Evolutionary conservation across 1,284 basidiomycete species (phyloP), one percentile per base, ranked within the genome.

Genomic region (Pseudozyma thailandica): DNA sequence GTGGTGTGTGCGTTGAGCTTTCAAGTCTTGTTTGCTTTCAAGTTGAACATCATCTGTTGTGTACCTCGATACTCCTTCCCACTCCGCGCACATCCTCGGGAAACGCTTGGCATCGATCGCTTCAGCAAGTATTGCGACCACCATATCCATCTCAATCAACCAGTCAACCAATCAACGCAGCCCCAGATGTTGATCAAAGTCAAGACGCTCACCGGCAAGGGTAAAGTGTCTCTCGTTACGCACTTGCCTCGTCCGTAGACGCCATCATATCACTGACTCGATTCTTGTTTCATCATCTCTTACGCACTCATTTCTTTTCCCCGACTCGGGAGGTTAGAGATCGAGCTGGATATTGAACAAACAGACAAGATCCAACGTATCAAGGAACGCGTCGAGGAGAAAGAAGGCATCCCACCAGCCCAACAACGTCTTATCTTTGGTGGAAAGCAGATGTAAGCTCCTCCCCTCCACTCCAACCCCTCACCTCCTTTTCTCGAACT

Each of bases 311-410:
- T 50, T 21, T 9, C 12, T 5, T 16, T 38, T 13, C n/a, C 15
- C 3, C 4, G 21, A 10, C 6, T 23, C 6, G 0, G 18, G n/a
- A 10, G 9, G 15, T 79, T 42, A 44, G 83, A 94, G 92, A 93
- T 94, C 84, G 94, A 98, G 85, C 89, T 98, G 68, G 94, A 97
- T 86, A 93, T 98, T 82, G 93, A 97, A 84, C 87, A 88, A 16
- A 90, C 92, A 65, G 92, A 94, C 86, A 92, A 91, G 94, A 93
- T 97, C 82, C 87, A 89, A 45, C 90, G 93, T 75, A 95, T 98
- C 85, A 99, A 99, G 86, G 94, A 97, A 87, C 92, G 93, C 84
- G 93, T 99, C 28, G 96, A 99, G 84, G 95, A 98, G 86, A 96
- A 98, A 85, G 95, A 94, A 38, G 96, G 95, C 79, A 96, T 99